Percentiles rank a stretch among this genome's conserved stretches.
phyloP scores from a whole-genome alignment of 1,284 basidiomycete species.

The Agroathelia rolfsii region DNA sequence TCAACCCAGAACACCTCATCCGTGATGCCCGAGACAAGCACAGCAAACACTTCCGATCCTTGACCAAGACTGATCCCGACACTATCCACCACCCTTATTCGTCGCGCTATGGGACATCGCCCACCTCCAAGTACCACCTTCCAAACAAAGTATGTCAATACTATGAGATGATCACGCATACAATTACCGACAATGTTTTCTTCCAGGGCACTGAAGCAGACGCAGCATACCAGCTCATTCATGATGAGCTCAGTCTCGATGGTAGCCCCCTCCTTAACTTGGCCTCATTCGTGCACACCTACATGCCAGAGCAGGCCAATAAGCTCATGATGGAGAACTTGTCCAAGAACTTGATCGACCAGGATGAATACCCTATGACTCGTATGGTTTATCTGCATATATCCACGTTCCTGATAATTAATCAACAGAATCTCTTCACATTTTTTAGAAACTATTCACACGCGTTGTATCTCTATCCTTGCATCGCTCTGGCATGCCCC shows the following conservation, averaged over 20 bases:
- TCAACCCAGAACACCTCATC: constrained; percentile 54
- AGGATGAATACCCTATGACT: constrained; percentile 86
- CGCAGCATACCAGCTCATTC: constrained; percentile 71
- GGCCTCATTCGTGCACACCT: constrained; percentile 63
- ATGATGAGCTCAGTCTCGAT: constrained; percentile 76
- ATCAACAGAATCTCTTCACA: constrained; percentile 3
- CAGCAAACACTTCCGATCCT: constrained; percentile 25
- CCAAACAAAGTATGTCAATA: constrained; percentile 36
- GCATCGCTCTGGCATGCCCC: constrained; percentile 92
- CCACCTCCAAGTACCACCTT: constrained; percentile 62
- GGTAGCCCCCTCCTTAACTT: constrained; percentile 74
- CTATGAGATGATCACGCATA: constrained; percentile 1
- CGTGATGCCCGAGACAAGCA: constrained; percentile 42
- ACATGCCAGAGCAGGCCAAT: constrained; percentile 50
- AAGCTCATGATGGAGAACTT: constrained; percentile 78
- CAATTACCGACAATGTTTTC: constrained; percentile 2
- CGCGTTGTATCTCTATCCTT: constrained; percentile 79
- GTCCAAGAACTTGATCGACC: constrained; percentile 84
- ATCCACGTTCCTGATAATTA: constrained; percentile 1
- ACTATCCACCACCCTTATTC: constrained; percentile 40
- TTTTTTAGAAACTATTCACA: constrained; percentile 56
- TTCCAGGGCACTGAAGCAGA: constrained; percentile 43
- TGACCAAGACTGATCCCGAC: constrained; percentile 27
- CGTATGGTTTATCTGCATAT: constrained; percentile 30
- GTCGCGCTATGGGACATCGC: constrained; percentile 51